phyloP scores from a whole-genome alignment of 1,284 basidiomycete species.

The Gastroboletus turbinatus region DNA sequence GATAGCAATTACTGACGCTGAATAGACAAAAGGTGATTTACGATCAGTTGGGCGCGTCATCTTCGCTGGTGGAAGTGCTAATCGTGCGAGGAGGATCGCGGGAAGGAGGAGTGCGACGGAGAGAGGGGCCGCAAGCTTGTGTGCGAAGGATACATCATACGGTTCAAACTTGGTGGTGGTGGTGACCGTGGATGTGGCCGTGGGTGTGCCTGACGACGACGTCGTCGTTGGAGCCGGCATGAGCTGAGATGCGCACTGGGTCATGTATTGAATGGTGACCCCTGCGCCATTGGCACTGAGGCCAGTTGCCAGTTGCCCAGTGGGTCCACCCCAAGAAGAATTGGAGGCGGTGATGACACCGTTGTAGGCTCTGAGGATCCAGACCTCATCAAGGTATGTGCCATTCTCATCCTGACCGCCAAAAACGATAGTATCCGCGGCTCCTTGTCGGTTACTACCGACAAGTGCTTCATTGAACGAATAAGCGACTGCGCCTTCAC shows the following conservation, averaged over 20 bases:
- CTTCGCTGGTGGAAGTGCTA: constrained; percentile 45
- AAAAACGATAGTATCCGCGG: constrained; percentile 75
- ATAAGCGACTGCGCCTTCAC: constrained; percentile 68
- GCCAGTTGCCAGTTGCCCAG: constrained; percentile 60
- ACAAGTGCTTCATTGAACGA: constrained; percentile 55
- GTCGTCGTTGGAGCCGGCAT: constrained; percentile 24
- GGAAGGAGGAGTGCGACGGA: constrained; percentile 61
- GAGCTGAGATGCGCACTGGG: constrained; percentile 53
- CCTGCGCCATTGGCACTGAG: constrained; percentile 63
- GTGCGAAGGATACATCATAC: constrained; percentile 56
- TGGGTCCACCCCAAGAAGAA: constrained; percentile 62
- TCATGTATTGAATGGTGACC: constrained; percentile 60
- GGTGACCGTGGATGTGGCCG: constrained; percentile 25
- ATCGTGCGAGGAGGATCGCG: constrained; percentile 53
- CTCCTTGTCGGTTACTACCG: constrained; percentile 47
- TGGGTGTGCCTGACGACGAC: constrained; percentile 23
- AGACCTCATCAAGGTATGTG: constrained; percentile 68
- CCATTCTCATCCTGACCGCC: constrained; percentile 69
- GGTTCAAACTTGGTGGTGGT: constrained; percentile 25
- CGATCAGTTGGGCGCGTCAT: constrained; percentile 20
- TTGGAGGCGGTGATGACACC: constrained; percentile 53
- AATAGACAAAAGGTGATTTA: constrained; percentile 35
- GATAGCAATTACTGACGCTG: constrained; percentile 42
- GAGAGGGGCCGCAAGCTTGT: constrained; percentile 65
- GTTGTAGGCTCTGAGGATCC: constrained; percentile 72